These are phyloP conservation scores for Lodderomyces parapsilosis DNA, from an alignment of 1,139 yeast species.

Conservation along the genomic window DNA sequence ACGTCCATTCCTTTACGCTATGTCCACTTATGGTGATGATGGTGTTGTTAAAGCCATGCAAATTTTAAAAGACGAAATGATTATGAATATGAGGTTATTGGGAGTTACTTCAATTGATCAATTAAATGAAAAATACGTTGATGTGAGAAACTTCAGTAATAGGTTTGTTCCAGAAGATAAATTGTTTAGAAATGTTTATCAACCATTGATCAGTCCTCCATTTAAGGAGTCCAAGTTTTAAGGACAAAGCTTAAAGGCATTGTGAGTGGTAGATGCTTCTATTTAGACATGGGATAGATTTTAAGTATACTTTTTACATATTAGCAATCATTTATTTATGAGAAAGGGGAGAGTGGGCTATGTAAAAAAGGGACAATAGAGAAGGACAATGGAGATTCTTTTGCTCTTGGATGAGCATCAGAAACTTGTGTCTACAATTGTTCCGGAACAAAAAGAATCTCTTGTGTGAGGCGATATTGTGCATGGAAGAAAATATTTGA, in stretches of 20 bases:
- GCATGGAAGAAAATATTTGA: no score
- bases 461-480: no score
- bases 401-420: no score
- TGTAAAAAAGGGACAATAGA: no score
- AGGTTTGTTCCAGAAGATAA: slow-evolving; percentile 34
- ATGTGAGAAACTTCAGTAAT: slow-evolving; percentile 19
- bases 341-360: not conserved
- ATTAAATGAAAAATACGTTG: slow-evolving; percentile 48
- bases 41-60: slow-evolving; percentile 82
- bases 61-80: slow-evolving; percentile 74
- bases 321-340: not conserved
- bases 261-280: not conserved
- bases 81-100: slow-evolving; percentile 83
- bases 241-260: no score
- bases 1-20: slow-evolving; percentile 69
- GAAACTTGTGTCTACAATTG: no score
- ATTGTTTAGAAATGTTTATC: slow-evolving; percentile 37
- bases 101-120: slow-evolving; percentile 72
- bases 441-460: no score
- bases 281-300: not conserved
- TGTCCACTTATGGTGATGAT: slow-evolving; percentile 69
- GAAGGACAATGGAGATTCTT: no score
- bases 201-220: slow-evolving; percentile 35
- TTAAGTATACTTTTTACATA: not conserved
- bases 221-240: slow-evolving; percentile 30